These are phyloP conservation scores for Trametes punicea DNA, from an alignment of 768 basidiomycete genomes.

Conservation along the genomic window DNA sequence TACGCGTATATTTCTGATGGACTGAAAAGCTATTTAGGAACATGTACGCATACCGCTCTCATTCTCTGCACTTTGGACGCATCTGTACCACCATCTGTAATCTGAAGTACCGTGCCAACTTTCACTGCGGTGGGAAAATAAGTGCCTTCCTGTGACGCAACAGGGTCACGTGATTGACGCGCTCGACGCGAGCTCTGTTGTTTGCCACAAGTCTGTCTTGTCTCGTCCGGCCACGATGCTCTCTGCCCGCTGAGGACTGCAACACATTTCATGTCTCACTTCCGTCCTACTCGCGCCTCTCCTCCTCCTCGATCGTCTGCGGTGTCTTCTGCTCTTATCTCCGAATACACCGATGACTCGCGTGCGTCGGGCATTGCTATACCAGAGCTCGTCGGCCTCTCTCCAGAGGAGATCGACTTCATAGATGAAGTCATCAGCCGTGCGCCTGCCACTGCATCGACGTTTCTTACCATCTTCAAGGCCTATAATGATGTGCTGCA, in stretches of 20 bases:
- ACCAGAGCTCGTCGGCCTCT: slow-evolving; percentile 32
- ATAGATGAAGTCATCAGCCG: slow-evolving; percentile 72
- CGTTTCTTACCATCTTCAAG: slow-evolving; percentile 79
- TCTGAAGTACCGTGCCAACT: background rate
- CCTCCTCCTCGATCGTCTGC: slow-evolving; percentile 26
- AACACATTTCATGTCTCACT: slow-evolving; percentile 30
- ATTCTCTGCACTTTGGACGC: background rate
- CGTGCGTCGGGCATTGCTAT: slow-evolving; percentile 25
- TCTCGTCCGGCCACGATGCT: slow-evolving; percentile 4
- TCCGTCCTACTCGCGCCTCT: slow-evolving; percentile 34
- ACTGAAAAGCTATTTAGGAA: background rate
- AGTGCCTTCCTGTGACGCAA: background rate
- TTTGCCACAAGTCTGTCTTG: slow-evolving; percentile 7
- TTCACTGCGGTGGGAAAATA: background rate
- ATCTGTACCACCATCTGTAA: background rate
- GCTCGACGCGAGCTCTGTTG: slow-evolving; percentile 15
- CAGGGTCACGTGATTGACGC: slow-evolving; percentile 18
- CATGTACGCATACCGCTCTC: background rate
- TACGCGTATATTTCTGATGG: slow-evolving; percentile 61
- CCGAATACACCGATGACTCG: slow-evolving; percentile 20
- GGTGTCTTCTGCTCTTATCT: slow-evolving; percentile 5
- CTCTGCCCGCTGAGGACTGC: background rate
- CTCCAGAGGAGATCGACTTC: slow-evolving; percentile 56
- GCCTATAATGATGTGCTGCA: slow-evolving; percentile 78
- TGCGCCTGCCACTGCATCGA: slow-evolving; percentile 64